Evolutionary conservation across 2,329 filamentous ascomycete species (phyloP).

Genomic region (Fusarium coicis): DNA sequence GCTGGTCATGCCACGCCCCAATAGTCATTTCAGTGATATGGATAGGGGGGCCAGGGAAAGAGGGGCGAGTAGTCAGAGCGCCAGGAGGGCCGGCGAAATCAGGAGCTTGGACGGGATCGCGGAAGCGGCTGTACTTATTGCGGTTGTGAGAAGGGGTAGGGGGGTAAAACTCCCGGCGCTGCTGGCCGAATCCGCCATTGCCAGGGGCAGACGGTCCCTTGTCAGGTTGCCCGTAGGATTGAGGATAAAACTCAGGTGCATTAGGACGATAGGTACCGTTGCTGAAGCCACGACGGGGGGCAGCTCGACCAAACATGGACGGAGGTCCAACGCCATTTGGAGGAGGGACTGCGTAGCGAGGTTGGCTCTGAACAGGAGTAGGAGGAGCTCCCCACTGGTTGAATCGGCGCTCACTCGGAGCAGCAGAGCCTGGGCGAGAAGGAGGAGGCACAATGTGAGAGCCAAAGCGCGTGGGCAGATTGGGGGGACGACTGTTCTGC

Average conservation of each 20-base stretch:
- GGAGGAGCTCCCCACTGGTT: constrained; percentile 41
- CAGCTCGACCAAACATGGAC: constrained; percentile 32
- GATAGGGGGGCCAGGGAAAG: constrained; percentile 45
- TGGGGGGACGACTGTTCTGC: constrained; percentile 36
- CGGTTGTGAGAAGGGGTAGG: constrained; percentile 46
- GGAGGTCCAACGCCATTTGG: constrained; percentile 17
- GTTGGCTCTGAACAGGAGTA: constrained; percentile 28
- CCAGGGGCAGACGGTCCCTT: constrained; percentile 26
- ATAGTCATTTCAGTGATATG: constrained; percentile 51
- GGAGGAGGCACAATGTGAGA: constrained; percentile 46
- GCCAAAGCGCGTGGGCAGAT: constrained; percentile 47
- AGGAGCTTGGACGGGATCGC: constrained; percentile 38
- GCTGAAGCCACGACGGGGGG: constrained; percentile 47
- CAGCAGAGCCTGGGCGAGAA: constrained; percentile 43
- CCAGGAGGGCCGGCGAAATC: constrained; percentile 27
- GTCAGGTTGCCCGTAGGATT: constrained; percentile 38
- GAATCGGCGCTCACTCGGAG: constrained; percentile 42
- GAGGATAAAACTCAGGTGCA: constrained; percentile 49
- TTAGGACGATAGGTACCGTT: constrained; percentile 47
- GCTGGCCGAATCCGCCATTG: constrained; percentile 38
- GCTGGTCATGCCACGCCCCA: constrained; percentile 49
- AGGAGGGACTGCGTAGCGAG: constrained; percentile 28
- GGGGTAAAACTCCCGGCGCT: constrained; percentile 43
- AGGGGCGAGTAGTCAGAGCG: constrained; percentile 32
- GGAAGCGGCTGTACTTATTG: constrained; percentile 47